Evolutionary conservation across 441 rosid species (phyloP), one percentile per base, ranked within the genome.

Genomic region (Brassica hybrid): DNA sequence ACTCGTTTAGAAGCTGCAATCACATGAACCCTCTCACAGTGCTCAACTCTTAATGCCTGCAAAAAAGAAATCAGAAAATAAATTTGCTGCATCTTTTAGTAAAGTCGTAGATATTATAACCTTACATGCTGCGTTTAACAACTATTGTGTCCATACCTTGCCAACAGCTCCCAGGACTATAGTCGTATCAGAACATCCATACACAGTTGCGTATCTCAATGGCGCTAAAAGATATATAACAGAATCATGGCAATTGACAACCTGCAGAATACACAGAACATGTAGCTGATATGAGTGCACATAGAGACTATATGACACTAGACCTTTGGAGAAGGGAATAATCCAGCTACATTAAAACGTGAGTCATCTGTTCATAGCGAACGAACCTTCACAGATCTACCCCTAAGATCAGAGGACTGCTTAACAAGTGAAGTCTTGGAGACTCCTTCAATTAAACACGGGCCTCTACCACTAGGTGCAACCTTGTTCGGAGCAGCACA

Each of bases 81-180:
- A 9, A 25, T 8, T 17, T 8, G 18, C 32, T 5, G 32, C 32
- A 27, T 27, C 32, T 27, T 27, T 27, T 27, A 27, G 32, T 27
- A 27, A 27, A 27, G 6, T 27, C 32, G 32, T 27, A 27, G 32
- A 27, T 27, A 27, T 27, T 27, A 27, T 27, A 27, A 27, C 32
- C 32, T 27, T 27, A 27, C 32, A 4, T 27, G 32, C 32, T 27
- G 6, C 32, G 6, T 27, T 27, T 27, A 4, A 27, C 6, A 27
- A 27, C 32, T 3, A 27, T 0, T 27, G 32, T 27, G 32, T 5
- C 32, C 32, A 5, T 27, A 96, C 98, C 98, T 96, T 96, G 84
- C 99, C 99, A 80, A 92, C 95, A 70, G 99, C 98, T 84, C 99
- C 98, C 82, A 96, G 87, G 83, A 96, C 88, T 79, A 96, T 90